Percentiles rank a stretch among this genome's conserved stretches.
Conservation (phyloP, 140 eudicot species). For the Erigeron philadelphicus region DNA sequence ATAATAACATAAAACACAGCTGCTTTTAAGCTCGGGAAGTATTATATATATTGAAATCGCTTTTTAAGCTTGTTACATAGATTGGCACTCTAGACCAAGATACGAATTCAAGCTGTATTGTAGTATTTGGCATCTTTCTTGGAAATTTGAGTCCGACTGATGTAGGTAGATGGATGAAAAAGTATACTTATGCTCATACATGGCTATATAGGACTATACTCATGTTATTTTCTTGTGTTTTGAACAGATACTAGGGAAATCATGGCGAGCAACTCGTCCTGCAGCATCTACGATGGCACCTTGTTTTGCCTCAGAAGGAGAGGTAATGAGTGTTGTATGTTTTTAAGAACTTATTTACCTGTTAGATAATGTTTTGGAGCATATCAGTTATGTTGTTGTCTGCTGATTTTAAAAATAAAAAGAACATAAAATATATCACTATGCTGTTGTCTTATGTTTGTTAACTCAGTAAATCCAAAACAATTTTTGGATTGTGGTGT, state of each 20-base stretch:
- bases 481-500: slow-evolving; percentile 8
- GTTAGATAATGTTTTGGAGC: slow-evolving; percentile 3
- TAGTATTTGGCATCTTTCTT: background rate
- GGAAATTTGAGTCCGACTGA: slow-evolving; percentile 5
- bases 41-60: background rate
- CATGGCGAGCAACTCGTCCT: slow-evolving; percentile 39
- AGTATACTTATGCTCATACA: background rate
- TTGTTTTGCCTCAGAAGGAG: slow-evolving; percentile 39
- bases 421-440: background rate
- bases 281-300: slow-evolving; percentile 30
- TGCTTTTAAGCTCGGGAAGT: background rate
- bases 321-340: slow-evolving; percentile 38
- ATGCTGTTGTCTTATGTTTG: slow-evolving; percentile 13
- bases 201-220: background rate
- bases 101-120: background rate
- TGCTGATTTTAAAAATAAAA: background rate
- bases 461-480: slow-evolving; percentile 13
- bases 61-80: background rate
- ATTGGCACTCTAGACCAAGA: background rate
- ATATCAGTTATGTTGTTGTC: slow-evolving; percentile 7
- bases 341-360: background rate
- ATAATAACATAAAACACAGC: no score
- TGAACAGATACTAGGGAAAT: slow-evolving; percentile 45
- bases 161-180: background rate
- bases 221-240: slow-evolving; percentile 5